phyloP scores from a whole-genome alignment of 2,329 filamentous ascomycete species.

The Colletotrichum limetticola region DNA sequence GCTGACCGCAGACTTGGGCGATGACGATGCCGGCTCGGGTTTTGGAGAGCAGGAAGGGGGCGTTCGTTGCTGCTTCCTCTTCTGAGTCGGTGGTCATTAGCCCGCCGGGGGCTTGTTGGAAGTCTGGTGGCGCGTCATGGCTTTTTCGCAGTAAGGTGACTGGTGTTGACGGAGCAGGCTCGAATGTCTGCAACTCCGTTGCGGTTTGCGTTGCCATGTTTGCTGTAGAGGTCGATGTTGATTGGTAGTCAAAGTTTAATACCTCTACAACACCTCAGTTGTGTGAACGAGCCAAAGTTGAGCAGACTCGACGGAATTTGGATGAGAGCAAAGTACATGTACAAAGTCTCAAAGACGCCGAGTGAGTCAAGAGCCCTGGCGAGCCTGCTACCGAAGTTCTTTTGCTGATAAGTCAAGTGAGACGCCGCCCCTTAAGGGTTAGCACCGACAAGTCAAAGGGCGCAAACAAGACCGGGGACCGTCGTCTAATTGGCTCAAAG shows the following conservation, averaged over 20 bases:
- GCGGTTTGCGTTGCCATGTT: not conserved
- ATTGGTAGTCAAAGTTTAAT: not conserved
- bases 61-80: not conserved
- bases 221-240: not conserved
- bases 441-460: not conserved
- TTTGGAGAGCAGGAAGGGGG: not conserved
- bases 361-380: not conserved
- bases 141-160: not conserved
- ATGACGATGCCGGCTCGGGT: not conserved
- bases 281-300: not conserved
- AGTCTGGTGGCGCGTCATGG: not conserved
- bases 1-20: slow-evolving; percentile 8
- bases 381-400: not conserved
- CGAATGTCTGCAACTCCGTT: not conserved
- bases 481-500: not conserved
- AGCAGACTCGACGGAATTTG: not conserved
- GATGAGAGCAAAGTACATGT: not conserved
- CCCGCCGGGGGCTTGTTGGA: not conserved
- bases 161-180: not conserved
- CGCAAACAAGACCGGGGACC: not conserved
- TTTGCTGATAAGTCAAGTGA: not conserved
- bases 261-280: not conserved
- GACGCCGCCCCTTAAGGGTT: not conserved
- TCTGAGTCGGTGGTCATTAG: not conserved
- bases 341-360: not conserved